phyloP scores from a whole-genome alignment of 2,329 filamentous ascomycete species.

The Aureobasidium mangrovei region DNA sequence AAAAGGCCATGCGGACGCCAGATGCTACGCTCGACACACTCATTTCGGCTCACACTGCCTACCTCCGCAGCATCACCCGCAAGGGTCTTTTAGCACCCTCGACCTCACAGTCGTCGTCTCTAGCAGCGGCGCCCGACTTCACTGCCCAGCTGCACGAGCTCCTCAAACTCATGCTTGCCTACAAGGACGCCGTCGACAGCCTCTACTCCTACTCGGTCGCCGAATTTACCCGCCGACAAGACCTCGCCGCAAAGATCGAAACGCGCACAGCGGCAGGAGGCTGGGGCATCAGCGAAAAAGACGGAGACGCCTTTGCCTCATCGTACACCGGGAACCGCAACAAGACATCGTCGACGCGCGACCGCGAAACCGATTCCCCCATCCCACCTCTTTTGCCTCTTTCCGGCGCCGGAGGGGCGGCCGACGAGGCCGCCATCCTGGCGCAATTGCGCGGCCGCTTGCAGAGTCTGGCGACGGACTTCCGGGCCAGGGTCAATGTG shows the following conservation, averaged over 20 bases:
- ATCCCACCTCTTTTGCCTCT: conserved; percentile 33
- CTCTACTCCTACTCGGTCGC: conserved; percentile 92
- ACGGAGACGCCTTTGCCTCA: conserved; percentile 30
- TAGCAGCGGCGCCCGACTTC: conserved; percentile 45
- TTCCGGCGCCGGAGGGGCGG: conserved; percentile 25
- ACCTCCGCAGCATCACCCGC: conserved; percentile 88
- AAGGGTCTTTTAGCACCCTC: conserved; percentile 68
- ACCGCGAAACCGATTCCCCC: conserved; percentile 32
- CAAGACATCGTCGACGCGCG: conserved; percentile 9
- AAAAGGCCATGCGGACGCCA: conserved; percentile 64
- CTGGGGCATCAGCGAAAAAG: conserved; percentile 54
- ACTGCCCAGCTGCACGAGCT: conserved; percentile 87
- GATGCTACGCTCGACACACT: conserved; percentile 90
- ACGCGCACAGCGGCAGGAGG: conserved; percentile 54
- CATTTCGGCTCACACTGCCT: conserved; percentile 81
- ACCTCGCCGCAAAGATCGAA: conserved; percentile 65
- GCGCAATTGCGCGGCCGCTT: conserved; percentile 68
- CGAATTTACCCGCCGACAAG: conserved; percentile 87
- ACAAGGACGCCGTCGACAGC: conserved; percentile 87
- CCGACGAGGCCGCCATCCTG: conserved; percentile 56
- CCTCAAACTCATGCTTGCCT: conserved; percentile 84
- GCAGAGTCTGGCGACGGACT: conserved; percentile 62
- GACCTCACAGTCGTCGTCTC: conserved; percentile 22
- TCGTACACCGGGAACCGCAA: conserved; percentile 9
- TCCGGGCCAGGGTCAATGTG: conserved; percentile 67